Conservation (phyloP, 2,329 filamentous ascomycete species). For the Trichoderma aggressivum region DNA sequence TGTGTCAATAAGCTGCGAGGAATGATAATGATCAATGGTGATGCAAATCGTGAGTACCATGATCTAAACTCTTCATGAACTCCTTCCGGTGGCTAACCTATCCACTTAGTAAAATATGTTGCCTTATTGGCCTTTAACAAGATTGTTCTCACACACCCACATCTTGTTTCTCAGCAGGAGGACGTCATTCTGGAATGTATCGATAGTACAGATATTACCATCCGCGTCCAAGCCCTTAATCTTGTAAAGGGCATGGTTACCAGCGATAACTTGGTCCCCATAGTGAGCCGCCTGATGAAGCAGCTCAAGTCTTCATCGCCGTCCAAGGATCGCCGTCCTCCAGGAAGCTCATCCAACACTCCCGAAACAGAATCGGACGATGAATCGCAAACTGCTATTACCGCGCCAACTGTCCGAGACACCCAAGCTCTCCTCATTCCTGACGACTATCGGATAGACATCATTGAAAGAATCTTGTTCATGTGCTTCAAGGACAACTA, state of each 20-base stretch:
- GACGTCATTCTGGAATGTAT: conserved; percentile 96
- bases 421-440: conserved; percentile 62
- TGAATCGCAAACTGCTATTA: conserved; percentile 45
- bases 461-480: conserved; percentile 76
- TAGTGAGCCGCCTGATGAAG: conserved; percentile 82
- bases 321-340: conserved; percentile 43
- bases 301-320: conserved; percentile 70
- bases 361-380: conserved; percentile 48
- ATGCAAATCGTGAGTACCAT: conserved; percentile 73
- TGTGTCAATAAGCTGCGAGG: conserved; percentile 90
- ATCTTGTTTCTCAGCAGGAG: conserved; percentile 85
- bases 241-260: conserved; percentile 93
- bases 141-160: conserved; percentile 84
- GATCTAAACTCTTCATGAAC: not conserved
- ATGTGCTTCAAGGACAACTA: conserved; percentile 94
- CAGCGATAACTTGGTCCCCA: conserved; percentile 74
- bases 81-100: conserved; percentile 19
- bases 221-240: conserved; percentile 87
- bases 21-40: conserved; percentile 90
- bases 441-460: conserved; percentile 79
- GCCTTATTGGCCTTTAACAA: conserved; percentile 92
- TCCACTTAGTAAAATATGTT: conserved; percentile 81
- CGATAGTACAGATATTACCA: conserved; percentile 93
- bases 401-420: conserved; percentile 32
- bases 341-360: conserved; percentile 45